A percentile compares a stretch with the other conserved stretches of the same genome.
Conservation (phyloP, 1,284 basidiomycete genomes). For the Ustilago trichophora region DNA sequence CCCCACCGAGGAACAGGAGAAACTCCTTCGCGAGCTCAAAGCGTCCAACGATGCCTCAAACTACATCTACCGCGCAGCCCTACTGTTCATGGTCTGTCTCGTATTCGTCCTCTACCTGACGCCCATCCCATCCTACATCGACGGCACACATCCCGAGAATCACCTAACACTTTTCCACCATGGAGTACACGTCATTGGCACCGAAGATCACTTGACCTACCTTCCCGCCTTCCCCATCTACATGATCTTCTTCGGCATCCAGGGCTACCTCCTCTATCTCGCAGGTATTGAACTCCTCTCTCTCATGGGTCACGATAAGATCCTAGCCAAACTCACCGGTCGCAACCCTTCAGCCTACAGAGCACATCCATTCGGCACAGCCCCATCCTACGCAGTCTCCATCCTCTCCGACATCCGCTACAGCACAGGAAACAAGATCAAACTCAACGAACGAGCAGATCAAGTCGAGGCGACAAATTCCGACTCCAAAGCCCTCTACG, state of each 20-base stretch:
- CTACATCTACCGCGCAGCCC: slow-evolving; percentile 54
- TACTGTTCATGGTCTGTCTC: slow-evolving; percentile 52
- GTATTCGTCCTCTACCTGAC: slow-evolving; percentile 58
- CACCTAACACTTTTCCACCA: slow-evolving; percentile 60
- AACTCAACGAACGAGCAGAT: slow-evolving; percentile 32
- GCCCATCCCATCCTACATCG: slow-evolving; percentile 61
- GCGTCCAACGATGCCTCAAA: slow-evolving; percentile 55
- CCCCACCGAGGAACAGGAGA: slow-evolving; percentile 56
- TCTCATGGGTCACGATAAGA: slow-evolving; percentile 38
- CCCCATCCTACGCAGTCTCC: slow-evolving; percentile 57
- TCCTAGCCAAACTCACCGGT: slow-evolving; percentile 9
- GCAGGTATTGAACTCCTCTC: slow-evolving; percentile 46
- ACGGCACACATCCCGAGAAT: slow-evolving; percentile 62
- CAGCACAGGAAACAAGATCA: slow-evolving; percentile 30
- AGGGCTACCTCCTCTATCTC: slow-evolving; percentile 49
- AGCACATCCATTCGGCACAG: slow-evolving; percentile 63
- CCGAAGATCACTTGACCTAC: slow-evolving; percentile 61
- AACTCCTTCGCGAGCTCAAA: slow-evolving; percentile 51
- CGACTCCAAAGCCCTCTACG: slow-evolving; percentile 19
- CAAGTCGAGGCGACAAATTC: slow-evolving; percentile 14
- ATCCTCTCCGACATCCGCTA: slow-evolving; percentile 57
- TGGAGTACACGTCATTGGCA: slow-evolving; percentile 52
- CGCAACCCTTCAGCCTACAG: slow-evolving; percentile 47
- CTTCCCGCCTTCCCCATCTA: slow-evolving; percentile 65
- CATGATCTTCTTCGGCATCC: slow-evolving; percentile 48